A percentile compares a stretch with the other conserved stretches of the same genome.
Evolutionary conservation across 257 asterid species (phyloP).

Genomic region (Penstemon newberryi): DNA sequence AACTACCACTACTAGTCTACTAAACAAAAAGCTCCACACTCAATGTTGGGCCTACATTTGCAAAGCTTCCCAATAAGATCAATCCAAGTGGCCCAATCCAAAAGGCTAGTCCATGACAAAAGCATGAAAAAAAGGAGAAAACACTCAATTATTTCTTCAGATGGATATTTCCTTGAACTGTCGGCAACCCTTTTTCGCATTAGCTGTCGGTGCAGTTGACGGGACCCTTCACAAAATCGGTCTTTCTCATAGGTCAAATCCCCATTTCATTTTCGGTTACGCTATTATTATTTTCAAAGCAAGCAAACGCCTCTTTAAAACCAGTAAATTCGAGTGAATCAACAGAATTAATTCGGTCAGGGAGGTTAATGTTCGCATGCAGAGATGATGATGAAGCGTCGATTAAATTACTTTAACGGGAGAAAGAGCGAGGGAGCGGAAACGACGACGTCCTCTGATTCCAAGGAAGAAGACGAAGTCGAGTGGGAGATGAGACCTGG

Average conservation of each 20-base stretch:
- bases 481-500: conserved; percentile 75
- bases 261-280: conserved; percentile 25
- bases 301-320: conserved; percentile 12
- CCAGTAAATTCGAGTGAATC: too few species aligned
- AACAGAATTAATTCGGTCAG: neutral
- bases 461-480: conserved; percentile 41
- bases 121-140: conserved; percentile 13
- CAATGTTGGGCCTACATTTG: conserved; percentile 29
- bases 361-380: neutral
- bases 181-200: conserved; percentile 47
- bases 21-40: neutral
- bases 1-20: neutral
- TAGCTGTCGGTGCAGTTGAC: conserved; percentile 42
- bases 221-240: conserved; percentile 28
- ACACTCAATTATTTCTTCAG: conserved; percentile 9
- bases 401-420: conserved; percentile 30
- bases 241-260: conserved; percentile 23
- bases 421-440: conserved; percentile 32
- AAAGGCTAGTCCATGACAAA: conserved; percentile 24
- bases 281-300: conserved; percentile 22
- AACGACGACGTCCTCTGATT: conserved; percentile 27
- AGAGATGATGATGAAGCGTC: conserved; percentile 34
- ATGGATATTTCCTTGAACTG: conserved; percentile 36
- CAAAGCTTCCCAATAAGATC: conserved; percentile 14
- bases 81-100: conserved; percentile 43